Evolutionary conservation across 164 flowering plant genomes (phyloP).

Genomic region (Echeveria elegans): DNA sequence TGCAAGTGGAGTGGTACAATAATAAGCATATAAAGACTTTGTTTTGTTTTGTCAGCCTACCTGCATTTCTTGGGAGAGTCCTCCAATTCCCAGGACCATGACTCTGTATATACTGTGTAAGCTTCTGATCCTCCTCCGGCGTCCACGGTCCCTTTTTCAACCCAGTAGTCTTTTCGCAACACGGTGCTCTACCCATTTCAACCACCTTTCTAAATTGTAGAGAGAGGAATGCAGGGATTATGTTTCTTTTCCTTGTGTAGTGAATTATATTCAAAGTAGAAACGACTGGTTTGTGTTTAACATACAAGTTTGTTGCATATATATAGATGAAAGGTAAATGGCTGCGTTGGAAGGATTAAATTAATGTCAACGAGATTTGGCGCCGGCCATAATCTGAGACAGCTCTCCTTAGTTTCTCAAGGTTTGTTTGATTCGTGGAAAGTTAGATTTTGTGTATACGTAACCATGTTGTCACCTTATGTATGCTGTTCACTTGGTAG

Average conservation of each 20-base stretch:
- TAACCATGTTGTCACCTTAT: slow-evolving; percentile 7
- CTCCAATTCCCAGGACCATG: slow-evolving; percentile 91
- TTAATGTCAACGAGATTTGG: slow-evolving; percentile 5
- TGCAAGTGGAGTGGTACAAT: background rate
- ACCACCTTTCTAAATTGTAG: background rate
- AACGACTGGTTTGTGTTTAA: background rate
- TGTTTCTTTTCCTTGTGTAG: background rate
- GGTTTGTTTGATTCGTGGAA: slow-evolving; percentile 9
- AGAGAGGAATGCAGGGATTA: background rate
- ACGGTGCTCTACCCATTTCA: slow-evolving; percentile 86
- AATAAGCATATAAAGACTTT: background rate
- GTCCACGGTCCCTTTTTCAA: slow-evolving; percentile 95
- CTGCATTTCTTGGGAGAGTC: slow-evolving; percentile 84
- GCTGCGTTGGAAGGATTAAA: slow-evolving; percentile 1
- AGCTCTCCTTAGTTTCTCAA: slow-evolving; percentile 1
- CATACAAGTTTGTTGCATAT: background rate
- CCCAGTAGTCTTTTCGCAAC: slow-evolving; percentile 72
- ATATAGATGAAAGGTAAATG: background rate
- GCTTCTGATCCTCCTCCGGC: slow-evolving; percentile 80
- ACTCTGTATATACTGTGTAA: slow-evolving; percentile 61
- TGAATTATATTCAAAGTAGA: background rate
- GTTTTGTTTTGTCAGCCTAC: slow-evolving; percentile 14
- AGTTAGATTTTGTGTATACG: slow-evolving; percentile 7
- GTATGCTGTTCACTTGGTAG: background rate
- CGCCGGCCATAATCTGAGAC: slow-evolving; percentile 4